Evolutionary conservation across 2,329 filamentous ascomycete species (phyloP).

Genomic region (Microsporum ferrugineum): DNA sequence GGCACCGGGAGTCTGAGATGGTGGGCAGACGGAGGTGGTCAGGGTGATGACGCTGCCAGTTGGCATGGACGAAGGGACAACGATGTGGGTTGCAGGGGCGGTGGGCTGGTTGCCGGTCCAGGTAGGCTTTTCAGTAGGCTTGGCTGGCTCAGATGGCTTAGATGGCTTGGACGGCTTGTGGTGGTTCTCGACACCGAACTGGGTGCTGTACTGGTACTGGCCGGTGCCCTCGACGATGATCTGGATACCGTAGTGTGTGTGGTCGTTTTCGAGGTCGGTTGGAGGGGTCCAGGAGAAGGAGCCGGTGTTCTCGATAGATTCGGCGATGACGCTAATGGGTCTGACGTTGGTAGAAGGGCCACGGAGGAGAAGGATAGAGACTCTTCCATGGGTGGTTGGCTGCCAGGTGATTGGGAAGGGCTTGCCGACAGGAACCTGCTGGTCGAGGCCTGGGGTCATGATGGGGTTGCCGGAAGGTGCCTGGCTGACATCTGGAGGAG

Average conservation of each 20-base stretch:
- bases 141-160: neutral
- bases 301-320: conserved; percentile 46
- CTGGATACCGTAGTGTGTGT: conserved; percentile 49
- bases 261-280: conserved; percentile 37
- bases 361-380: conserved; percentile 50
- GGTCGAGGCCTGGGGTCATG: conserved; percentile 39
- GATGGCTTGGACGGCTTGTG: conserved; percentile 11
- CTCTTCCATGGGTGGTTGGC: conserved; percentile 26
- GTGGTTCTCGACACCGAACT: conserved; percentile 46
- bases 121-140: conserved; percentile 5
- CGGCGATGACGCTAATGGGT: conserved; percentile 41
- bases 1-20: conserved; percentile 4
- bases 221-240: conserved; percentile 49
- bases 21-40: conserved; percentile 7
- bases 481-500: conserved; percentile 26
- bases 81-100: conserved; percentile 5
- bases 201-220: conserved; percentile 51
- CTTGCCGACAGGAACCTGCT: conserved; percentile 45
- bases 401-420: conserved; percentile 50
- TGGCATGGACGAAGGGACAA: neutral
- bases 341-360: conserved; percentile 46
- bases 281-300: conserved; percentile 45
- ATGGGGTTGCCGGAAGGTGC: conserved; percentile 44
- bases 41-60: conserved; percentile 18
- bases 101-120: conserved; percentile 3